phyloP scores from a whole-genome alignment of 2,329 filamentous ascomycete species.

The Botryotinia narcissicola region DNA sequence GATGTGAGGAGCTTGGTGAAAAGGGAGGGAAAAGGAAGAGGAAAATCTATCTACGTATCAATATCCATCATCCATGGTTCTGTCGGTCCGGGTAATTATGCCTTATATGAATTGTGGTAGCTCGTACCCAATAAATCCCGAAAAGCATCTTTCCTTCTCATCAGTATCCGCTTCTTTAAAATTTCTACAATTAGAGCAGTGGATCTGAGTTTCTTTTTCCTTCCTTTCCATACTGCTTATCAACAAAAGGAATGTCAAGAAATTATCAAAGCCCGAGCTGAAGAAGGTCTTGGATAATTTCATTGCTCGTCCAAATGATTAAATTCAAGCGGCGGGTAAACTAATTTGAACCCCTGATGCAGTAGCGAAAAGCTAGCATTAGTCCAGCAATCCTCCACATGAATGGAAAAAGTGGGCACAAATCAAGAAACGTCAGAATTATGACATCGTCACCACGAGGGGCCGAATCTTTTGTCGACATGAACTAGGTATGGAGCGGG shows the following conservation, averaged over 20 bases:
- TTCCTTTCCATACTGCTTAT: neutral
- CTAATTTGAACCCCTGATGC: conserved; percentile 9
- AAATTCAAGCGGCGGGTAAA: conserved; percentile 1
- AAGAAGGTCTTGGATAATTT: neutral
- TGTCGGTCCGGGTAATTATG: neutral
- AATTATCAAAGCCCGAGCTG: neutral
- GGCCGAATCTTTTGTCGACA: neutral
- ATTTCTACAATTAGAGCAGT: conserved; percentile 3
- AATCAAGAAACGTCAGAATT: conserved; percentile 12
- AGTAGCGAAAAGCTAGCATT: neutral
- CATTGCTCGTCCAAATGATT: neutral
- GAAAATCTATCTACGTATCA: neutral
- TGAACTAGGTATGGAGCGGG: conserved; percentile 5
- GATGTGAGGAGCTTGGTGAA: neutral
- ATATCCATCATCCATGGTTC: neutral
- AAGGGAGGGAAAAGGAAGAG: neutral
- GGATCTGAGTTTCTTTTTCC: neutral
- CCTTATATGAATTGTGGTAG: neutral
- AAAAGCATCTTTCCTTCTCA: neutral
- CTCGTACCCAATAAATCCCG: neutral
- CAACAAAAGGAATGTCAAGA: neutral
- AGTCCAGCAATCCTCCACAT: conserved; percentile 7
- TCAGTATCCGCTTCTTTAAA: conserved; percentile 3
- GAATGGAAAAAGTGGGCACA: neutral
- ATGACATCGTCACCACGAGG: conserved; percentile 17